Evolutionary conservation across 148 eudicot genomes (phyloP).

Genomic region (Chenopodium berlandieri): DNA sequence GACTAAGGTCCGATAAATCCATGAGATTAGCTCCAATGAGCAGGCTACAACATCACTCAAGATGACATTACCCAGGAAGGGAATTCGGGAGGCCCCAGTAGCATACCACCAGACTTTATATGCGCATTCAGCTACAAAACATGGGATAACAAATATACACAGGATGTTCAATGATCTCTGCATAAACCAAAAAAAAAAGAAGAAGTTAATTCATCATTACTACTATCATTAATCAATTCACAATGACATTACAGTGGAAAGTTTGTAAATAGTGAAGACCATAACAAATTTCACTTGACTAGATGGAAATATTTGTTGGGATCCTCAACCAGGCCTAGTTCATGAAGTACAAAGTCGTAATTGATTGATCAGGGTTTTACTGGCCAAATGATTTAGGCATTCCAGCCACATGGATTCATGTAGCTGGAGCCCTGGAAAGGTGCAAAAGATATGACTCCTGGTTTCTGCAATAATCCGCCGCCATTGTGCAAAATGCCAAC

Average conservation of each 20-base stretch:
- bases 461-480: too few relatives aligned
- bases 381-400: not conserved
- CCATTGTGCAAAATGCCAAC: too few relatives aligned
- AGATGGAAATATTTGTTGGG: too few relatives aligned
- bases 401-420: not conserved
- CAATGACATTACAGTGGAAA: not conserved
- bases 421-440: too few relatives aligned
- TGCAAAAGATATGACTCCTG: too few relatives aligned
- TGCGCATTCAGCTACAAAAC: conserved; percentile 61
- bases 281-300: too few relatives aligned
- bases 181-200: conserved; percentile 26
- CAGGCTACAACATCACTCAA: conserved; percentile 67
- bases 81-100: conserved; percentile 71
- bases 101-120: conserved; percentile 96
- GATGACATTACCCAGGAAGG: conserved; percentile 66
- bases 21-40: conserved; percentile 64
- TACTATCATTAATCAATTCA: not conserved
- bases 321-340: not conserved
- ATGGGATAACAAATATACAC: conserved; percentile 67
- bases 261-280: not conserved
- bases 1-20: conserved; percentile 81
- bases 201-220: not conserved
- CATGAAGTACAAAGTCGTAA: not conserved
- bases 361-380: not conserved
- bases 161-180: conserved; percentile 82